Percentiles rank a stretch among this genome's conserved stretches.
phyloP scores from a whole-genome alignment of 495 filamentous ascomycete genomes.

The Daldinia decipiens region DNA sequence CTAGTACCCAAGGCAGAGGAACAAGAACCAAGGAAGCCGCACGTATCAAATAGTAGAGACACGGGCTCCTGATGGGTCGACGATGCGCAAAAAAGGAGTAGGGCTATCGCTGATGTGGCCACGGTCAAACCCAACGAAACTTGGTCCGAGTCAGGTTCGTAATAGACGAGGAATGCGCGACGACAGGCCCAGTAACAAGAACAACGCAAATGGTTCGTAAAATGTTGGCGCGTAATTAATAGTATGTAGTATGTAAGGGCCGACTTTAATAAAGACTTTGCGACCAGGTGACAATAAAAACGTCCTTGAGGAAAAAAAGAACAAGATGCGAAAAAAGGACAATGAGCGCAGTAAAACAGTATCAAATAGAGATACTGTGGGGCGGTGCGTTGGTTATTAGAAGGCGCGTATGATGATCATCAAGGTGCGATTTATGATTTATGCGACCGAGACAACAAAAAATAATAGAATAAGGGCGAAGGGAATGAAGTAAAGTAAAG shows the following conservation, averaged over 20 bases:
- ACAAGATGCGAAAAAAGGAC: slow-evolving; percentile 28
- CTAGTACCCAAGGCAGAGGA: slow-evolving; percentile 37
- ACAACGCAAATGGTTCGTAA: slow-evolving; percentile 32
- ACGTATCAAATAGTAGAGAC: slow-evolving; percentile 31
- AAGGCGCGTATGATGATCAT: slow-evolving; percentile 44
- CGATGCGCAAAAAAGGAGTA: slow-evolving; percentile 45
- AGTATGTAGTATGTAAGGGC: slow-evolving; percentile 30
- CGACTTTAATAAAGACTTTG: slow-evolving; percentile 32
- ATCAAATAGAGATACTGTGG: slow-evolving; percentile 27
- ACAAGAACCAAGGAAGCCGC: slow-evolving; percentile 31
- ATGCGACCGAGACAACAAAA: slow-evolving; percentile 41
- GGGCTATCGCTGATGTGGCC: slow-evolving; percentile 47
- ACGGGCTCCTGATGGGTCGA: slow-evolving; percentile 39
- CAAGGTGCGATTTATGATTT: slow-evolving; percentile 31
- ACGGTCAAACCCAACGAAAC: slow-evolving; percentile 50
- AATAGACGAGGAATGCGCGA: slow-evolving; percentile 38
- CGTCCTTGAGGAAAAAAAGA: slow-evolving; percentile 28
- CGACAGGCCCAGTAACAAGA: slow-evolving; percentile 15
- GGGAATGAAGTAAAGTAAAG: slow-evolving; percentile 24
- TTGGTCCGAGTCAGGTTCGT: slow-evolving; percentile 48
- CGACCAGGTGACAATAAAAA: slow-evolving; percentile 45
- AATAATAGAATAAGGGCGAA: slow-evolving; percentile 43
- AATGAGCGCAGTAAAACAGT: slow-evolving; percentile 37
- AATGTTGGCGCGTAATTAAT: slow-evolving; percentile 36
- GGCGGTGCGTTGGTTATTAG: slow-evolving; percentile 34